Percentiles rank a stretch among this genome's conserved stretches.
Evolutionary conservation across 495 filamentous ascomycete species (phyloP).

Genomic region (Hypoxylon perforatum): DNA sequence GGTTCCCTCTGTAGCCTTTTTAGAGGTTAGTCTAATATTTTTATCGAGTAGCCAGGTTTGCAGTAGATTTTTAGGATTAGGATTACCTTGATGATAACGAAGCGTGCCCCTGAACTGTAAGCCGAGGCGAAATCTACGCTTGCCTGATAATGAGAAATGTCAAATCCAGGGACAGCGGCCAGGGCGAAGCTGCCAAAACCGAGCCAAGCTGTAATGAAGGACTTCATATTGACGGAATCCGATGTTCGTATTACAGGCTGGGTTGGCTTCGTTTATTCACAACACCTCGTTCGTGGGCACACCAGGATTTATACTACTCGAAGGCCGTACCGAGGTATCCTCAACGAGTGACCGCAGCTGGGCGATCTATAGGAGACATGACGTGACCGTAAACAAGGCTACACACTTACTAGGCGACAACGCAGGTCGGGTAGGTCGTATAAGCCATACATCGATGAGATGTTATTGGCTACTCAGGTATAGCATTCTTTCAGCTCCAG

Average conservation of each 20-base stretch:
- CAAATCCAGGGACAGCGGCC: slow-evolving; percentile 69
- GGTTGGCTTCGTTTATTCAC: neutral
- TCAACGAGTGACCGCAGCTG: neutral
- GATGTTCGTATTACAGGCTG: neutral
- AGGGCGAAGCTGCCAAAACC: slow-evolving; percentile 46
- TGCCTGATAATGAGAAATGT: slow-evolving; percentile 71
- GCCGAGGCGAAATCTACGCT: slow-evolving; percentile 67
- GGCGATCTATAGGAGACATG: neutral
- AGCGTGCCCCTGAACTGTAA: slow-evolving; percentile 68
- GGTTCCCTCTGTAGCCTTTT: slow-evolving; percentile 70
- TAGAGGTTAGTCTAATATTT: neutral
- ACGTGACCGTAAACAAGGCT: neutral
- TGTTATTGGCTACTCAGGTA: slow-evolving; percentile 1
- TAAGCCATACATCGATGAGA: neutral
- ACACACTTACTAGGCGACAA: neutral
- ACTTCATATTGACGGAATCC: slow-evolving; percentile 24
- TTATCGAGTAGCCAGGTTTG: no score
- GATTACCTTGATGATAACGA: slow-evolving; percentile 75
- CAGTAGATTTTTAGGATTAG: neutral
- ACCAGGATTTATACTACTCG: slow-evolving; percentile 3
- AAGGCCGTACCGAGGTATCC: neutral
- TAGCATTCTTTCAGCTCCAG: slow-evolving; percentile 13
- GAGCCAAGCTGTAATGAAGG: slow-evolving; percentile 14
- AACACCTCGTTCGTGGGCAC: neutral
- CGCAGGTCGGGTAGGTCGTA: slow-evolving; percentile 18